Evolutionary conservation across 2,329 filamentous ascomycete genomes (phyloP), one percentile per base, ranked within the genome.

Genomic region (Colletotrichum sp.): DNA sequence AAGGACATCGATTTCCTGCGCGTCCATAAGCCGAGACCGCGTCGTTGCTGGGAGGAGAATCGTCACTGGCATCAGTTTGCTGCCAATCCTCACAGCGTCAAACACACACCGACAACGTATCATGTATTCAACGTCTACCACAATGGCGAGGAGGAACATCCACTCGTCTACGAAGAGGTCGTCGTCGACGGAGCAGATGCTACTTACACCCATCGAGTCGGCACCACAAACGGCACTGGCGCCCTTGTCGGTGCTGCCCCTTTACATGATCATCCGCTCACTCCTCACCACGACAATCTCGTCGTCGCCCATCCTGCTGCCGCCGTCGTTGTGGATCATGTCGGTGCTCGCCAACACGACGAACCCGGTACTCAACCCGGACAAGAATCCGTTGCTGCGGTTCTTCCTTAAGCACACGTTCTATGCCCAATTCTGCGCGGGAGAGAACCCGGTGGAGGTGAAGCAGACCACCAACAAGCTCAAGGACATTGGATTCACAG

Each of bases 381-480:
- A 98, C 81, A 88, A 86, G 69, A 98, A 98, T 82, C 92, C 92
- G 0, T 63, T 96, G 2, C 88, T 98, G 18, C 90, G 92, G 59
- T 91, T 88, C 76, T 82, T 96, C 57, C 88, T 98, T 66, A 95
- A 96, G 83, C 91, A 93, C 82, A 98, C 95, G 0, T 96, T 98
- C 80, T 98, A 98, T 83, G 92, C 93, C 28, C 96, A 98, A 81
- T 98, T 98, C 85, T 98, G 96, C 84, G 95, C 95, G 0, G 96
- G 96, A 32, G 94, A 96, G 85, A 94, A 91, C 65, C 88, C 90
- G 0, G 80, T 83, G 2, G 95, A 98, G 84, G 93, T 98, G 3
- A 87, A 88, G 57, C 85, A 83, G 34, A 96, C 94, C 0, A 91
- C 95, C 34, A 82, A 88, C 2, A 87, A 89, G 3, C 88, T 98